Evolutionary conservation across 139 green algal species (phyloP).

Genomic region (Nannochloris sp.): DNA sequence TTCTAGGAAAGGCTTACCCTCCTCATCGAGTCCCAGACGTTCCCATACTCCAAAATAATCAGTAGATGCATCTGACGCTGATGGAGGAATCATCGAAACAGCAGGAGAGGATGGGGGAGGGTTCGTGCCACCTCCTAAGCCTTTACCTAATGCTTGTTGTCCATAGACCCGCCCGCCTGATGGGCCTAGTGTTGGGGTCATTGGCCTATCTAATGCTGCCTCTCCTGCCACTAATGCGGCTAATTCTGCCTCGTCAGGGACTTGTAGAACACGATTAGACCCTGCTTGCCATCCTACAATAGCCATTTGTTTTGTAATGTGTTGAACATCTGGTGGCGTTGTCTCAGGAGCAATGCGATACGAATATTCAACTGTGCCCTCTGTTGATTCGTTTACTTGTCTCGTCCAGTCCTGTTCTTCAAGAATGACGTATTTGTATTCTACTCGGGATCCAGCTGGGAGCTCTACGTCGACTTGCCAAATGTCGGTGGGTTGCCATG

Average conservation of each 20-base stretch:
- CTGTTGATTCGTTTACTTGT: slow-evolving; percentile 60
- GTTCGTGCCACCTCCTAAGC: not conserved
- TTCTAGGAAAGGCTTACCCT: slow-evolving; percentile 52
- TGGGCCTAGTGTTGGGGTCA: slow-evolving; percentile 2
- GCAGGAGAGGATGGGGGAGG: not conserved
- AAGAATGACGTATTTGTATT: slow-evolving; percentile 94
- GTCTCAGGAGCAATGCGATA: slow-evolving; percentile 64
- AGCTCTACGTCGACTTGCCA: slow-evolving; percentile 86
- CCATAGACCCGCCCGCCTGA: slow-evolving; percentile 18
- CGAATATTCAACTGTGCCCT: slow-evolving; percentile 72
- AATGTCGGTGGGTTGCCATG: slow-evolving; percentile 71
- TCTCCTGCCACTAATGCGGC: slow-evolving; percentile 29
- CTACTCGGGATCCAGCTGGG: slow-evolving; percentile 61
- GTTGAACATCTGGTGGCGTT: slow-evolving; percentile 67
- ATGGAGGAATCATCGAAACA: not conserved
- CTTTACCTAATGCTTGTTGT: slow-evolving; percentile 33
- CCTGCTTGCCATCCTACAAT: slow-evolving; percentile 93
- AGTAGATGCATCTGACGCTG: not conserved
- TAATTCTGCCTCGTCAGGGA: slow-evolving; percentile 58
- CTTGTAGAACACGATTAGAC: slow-evolving; percentile 72
- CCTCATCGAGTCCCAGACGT: slow-evolving; percentile 40
- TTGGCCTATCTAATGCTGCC: slow-evolving; percentile 35
- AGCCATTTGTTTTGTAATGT: slow-evolving; percentile 86
- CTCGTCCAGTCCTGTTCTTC: slow-evolving; percentile 72
- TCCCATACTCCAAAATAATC: slow-evolving; percentile 56